These are phyloP conservation scores for Platanus orientalis DNA, from an alignment of 164 flowering plant species.

Conservation along the genomic window DNA sequence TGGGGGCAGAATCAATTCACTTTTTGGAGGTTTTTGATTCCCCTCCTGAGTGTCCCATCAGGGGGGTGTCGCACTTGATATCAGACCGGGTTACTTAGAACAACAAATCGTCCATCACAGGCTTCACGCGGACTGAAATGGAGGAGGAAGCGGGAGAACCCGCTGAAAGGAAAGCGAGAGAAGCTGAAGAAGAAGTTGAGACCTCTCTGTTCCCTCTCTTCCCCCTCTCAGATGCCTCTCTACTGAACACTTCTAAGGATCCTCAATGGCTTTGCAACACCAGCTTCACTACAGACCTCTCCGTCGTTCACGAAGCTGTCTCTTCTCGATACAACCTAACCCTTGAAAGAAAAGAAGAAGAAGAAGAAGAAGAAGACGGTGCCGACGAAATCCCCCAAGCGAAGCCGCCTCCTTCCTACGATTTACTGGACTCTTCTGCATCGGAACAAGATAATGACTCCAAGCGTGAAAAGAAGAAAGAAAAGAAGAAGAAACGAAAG, in stretches of 20 bases:
- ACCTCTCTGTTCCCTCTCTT: constrained; percentile 17
- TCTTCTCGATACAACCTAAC: constrained; percentile 18
- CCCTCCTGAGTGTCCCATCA: too few species aligned
- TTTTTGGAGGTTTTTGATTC: too few species aligned
- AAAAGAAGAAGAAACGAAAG: constrained; percentile 28
- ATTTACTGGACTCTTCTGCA: constrained; percentile 40
- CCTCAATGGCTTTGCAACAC: constrained; percentile 73
- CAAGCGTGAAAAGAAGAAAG: constrained; percentile 16
- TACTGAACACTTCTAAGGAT: background rate
- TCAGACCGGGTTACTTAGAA: too few species aligned
- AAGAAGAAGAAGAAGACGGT: constrained; percentile 16
- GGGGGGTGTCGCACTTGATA: too few species aligned
- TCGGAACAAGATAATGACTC: constrained; percentile 18
- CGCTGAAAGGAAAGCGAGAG: background rate
- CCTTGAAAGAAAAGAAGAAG: constrained; percentile 9
- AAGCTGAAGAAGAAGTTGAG: constrained; percentile 5
- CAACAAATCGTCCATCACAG: too few species aligned
- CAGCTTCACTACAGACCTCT: constrained; percentile 75
- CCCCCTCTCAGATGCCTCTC: constrained; percentile 4
- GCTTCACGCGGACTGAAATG: background rate
- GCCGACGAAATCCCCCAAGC: constrained; percentile 15
- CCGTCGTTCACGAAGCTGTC: constrained; percentile 44
- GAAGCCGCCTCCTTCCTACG: constrained; percentile 28
- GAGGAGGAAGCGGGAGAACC: constrained; percentile 12
- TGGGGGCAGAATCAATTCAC: too few species aligned